These are phyloP conservation scores for Calocybe gangraenosa DNA, from an alignment of 768 basidiomycete genomes.

Conservation along the genomic window DNA sequence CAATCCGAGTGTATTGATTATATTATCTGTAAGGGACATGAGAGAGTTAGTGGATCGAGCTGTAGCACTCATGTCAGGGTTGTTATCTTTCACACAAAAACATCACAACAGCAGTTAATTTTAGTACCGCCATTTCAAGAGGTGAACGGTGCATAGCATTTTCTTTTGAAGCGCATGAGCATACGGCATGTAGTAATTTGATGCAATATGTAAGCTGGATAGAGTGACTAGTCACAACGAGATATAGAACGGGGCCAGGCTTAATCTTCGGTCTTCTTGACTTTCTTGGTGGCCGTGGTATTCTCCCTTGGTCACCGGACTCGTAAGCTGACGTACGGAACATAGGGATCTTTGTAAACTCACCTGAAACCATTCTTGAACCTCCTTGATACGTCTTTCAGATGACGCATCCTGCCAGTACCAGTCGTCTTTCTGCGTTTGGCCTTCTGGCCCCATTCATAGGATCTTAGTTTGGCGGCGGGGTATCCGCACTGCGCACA, in stretches of 20 bases:
- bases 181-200: constrained; percentile 16
- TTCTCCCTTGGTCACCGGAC: constrained; percentile 15
- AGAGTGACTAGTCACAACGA: neutral
- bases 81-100: too few species aligned
- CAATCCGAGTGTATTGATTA: too few species aligned
- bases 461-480: constrained; percentile 90
- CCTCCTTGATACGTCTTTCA: constrained; percentile 88
- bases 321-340: neutral
- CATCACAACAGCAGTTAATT: too few species aligned
- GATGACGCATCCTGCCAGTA: constrained; percentile 91
- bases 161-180: constrained; percentile 13
- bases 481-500: constrained; percentile 98
- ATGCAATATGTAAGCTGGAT: constrained; percentile 13
- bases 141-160: constrained; percentile 13
- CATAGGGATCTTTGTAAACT: constrained; percentile 12
- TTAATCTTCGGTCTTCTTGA: constrained; percentile 14
- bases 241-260: constrained; percentile 12
- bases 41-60: too few species aligned
- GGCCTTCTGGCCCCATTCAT: constrained; percentile 98
- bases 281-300: constrained; percentile 19
- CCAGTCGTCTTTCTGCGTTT: constrained; percentile 99
- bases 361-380: constrained; percentile 99
- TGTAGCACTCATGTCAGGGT: too few species aligned
- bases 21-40: too few species aligned
- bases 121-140: neutral